Base-by-base conservation (phyloP, 345 rosid genomes). In the Trapa incisa region DNA sequence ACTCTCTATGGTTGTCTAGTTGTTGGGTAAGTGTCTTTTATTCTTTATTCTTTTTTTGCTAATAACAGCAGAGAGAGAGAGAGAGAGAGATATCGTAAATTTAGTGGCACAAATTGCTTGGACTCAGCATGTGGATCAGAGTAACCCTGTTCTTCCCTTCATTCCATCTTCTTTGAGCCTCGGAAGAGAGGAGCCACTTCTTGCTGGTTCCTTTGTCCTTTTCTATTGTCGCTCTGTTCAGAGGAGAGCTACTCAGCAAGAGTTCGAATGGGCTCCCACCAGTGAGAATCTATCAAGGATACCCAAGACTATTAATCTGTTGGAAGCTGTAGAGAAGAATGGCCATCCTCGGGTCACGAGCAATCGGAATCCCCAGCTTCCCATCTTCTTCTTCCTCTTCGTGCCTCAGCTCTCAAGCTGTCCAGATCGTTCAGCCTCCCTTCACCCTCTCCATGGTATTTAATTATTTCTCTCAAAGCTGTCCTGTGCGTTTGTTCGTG, bases 331-430 rank as follows among this genome's bases (percentile, higher is more conserved):
- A 58, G 16, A 22, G 68, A 38, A 80, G 71, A 13, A 86, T 89
- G 87, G 86, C 89, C 69, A 68, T 71, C 48, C 73, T 74, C 47
- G 81, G 79, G 71, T 86, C 87, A 74, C 76, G 78, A 61, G 73
- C 86, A 52, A 78, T 80, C 58, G 84, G 90, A 71, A 75, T 81
- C 62, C 74, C 88, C 10, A 83, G 80, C 77, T 80, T 85, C 71
- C 77, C 86, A 39, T 82, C 83, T 45, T 73, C 84, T 60, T 78
- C 86, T 72, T 81, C 85, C 8, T 78, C 86, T 72, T 81, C 85
- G 7, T 69, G 61, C 71, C 70, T 75, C 47, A 42, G 70, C 64
- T 72, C 67, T 4, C 36, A n/a, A 22, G 6, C 72, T 80, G 77
- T 74, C 76, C 64, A 68, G 53, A 42, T 68, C 64, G 68, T 78